Base-by-base conservation (phyloP, 2,329 filamentous ascomycete genomes). In the Fusarium xyrophilum region DNA sequence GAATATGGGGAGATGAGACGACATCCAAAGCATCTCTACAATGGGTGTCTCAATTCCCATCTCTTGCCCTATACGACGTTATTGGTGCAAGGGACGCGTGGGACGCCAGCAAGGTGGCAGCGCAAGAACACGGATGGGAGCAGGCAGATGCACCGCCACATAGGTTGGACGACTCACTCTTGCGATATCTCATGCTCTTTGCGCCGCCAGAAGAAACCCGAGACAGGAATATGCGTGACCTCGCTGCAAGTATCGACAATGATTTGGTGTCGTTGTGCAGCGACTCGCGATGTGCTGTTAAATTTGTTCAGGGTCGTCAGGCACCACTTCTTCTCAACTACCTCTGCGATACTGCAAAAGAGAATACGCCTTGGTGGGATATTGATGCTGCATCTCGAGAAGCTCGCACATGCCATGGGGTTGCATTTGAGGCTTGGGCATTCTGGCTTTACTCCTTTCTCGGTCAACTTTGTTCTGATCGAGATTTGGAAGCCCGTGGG, bases 41-140 rank as follows among this genome's bases (percentile, higher is more conserved):
- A 8, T 82, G 80, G 70, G 72, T 82, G 6, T 71, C 77, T 13
- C 73, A 70, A 7, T 83, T 86, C 46, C 83, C 83, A 1, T 76
- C 79, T 3, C 74, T 87, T 32, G 78, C 76, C 2, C 53, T 85
- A 7, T 83, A 83, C 68, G 83, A 84, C 60, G 75, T 83, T 27
- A 76, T 77, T 54, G 80, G 76, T 8, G 66, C 70, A 23, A 70
- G 71, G 27, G 73, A 70, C 5, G 78, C 82, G 55, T 83, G 82
- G 82, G 36, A n/a, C 6, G 52, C 67, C 12, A 73, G 73, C 5
- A 55, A 67, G 23, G 67, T 69, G 7, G 30, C 63, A 6, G 78
- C 76, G 3, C 28, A 56, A 1, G 60, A 75, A 12, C 60, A 77
- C 6, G 78, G 79, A 12, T 82, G 81, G 81, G 69, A 78, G 14